phyloP scores from a whole-genome alignment of 768 basidiomycete genomes.

The Tylopilus sp. region DNA sequence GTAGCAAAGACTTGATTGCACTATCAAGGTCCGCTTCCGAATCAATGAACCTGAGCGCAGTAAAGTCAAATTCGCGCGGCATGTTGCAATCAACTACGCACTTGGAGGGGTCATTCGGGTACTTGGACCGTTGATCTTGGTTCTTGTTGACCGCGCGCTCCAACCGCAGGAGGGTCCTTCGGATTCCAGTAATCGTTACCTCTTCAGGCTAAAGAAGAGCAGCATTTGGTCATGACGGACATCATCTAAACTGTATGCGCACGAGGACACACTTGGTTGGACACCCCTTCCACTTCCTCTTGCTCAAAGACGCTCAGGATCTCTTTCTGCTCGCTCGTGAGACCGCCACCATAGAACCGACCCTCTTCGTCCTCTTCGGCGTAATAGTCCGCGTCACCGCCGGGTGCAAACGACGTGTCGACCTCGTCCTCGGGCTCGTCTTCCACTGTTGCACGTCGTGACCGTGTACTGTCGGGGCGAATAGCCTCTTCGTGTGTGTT shows the following conservation, averaged over 20 bases:
- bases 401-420: constrained; percentile 66
- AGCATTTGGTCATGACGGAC: background rate
- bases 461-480: constrained; percentile 18
- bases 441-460: constrained; percentile 52
- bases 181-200: constrained; percentile 65
- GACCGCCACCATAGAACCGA: constrained; percentile 89
- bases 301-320: constrained; percentile 93
- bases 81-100: constrained; percentile 31
- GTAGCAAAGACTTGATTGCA: constrained; percentile 82
- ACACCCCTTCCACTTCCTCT: constrained; percentile 56
- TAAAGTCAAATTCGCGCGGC: constrained; percentile 3
- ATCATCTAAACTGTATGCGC: background rate
- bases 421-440: constrained; percentile 41
- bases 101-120: constrained; percentile 90
- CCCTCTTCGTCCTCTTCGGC: constrained; percentile 90
- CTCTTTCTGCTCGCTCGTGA: constrained; percentile 90
- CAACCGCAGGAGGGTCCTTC: constrained; percentile 72
- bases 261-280: constrained; percentile 59
- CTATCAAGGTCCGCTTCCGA: constrained; percentile 94
- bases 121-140: constrained; percentile 94
- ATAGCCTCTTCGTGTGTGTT: constrained; percentile 6
- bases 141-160: constrained; percentile 93
- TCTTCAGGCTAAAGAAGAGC: constrained; percentile 51
- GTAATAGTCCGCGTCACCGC: constrained; percentile 88
- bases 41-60: constrained; percentile 81